A percentile compares a stretch with the other conserved stretches of the same genome.
Evolutionary conservation across 2,329 filamentous ascomycete species (phyloP).

Genomic region (Colletotrichum sojae): DNA sequence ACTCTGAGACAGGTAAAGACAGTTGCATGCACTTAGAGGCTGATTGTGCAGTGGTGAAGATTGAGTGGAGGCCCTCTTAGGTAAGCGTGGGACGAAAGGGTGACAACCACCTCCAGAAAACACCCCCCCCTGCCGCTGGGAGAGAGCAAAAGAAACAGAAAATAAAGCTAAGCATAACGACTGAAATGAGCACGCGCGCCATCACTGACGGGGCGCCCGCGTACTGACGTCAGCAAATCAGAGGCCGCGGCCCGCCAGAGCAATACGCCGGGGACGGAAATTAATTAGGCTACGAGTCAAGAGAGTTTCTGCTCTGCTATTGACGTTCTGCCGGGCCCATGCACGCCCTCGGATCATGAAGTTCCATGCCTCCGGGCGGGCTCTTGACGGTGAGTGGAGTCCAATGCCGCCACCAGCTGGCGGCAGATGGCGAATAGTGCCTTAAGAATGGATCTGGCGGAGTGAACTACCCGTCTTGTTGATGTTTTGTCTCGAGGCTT

Average conservation of each 20-base stretch:
- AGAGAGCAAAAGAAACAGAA: constrained; percentile 15
- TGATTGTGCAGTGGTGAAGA: constrained; percentile 1
- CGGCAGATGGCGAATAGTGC: not conserved
- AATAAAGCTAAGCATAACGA: constrained; percentile 33
- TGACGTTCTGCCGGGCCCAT: not conserved
- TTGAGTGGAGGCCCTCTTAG: constrained; percentile 2
- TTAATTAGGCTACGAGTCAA: constrained; percentile 13
- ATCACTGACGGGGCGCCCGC: not conserved
- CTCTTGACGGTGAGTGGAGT: too few relatives aligned
- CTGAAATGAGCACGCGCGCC: constrained; percentile 29
- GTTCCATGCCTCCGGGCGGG: too few relatives aligned
- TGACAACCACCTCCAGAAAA: not conserved
- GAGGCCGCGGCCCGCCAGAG: not conserved
- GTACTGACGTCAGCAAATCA: constrained; percentile 33
- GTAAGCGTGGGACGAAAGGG: not conserved
- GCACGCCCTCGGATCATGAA: not conserved
- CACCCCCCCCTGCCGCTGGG: constrained; percentile 19
- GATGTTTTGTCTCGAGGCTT: constrained; percentile 16
- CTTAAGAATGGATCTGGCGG: not conserved
- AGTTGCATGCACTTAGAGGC: constrained; percentile 10
- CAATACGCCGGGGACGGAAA: constrained; percentile 10
- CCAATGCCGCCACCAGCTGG: not conserved
- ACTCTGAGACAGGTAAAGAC: too few relatives aligned
- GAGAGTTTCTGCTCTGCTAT: constrained; percentile 8
- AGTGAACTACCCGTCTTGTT: not conserved